Evolutionary conservation across 148 eudicot genomes (phyloP).

Genomic region (Persicaria maculosa): DNA sequence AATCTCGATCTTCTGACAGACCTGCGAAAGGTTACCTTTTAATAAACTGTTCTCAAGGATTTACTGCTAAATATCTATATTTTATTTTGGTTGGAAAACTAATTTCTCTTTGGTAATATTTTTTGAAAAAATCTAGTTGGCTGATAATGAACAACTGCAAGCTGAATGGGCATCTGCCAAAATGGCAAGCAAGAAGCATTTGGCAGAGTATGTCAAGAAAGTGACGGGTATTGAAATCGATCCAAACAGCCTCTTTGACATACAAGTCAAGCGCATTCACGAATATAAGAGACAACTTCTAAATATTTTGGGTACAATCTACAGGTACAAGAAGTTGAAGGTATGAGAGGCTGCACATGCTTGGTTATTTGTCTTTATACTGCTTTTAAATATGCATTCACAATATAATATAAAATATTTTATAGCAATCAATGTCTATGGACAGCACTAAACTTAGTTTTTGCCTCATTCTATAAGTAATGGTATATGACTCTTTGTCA

Average conservation of each 20-base stretch:
- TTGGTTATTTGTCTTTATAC: neutral
- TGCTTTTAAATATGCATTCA: neutral
- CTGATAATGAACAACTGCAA: conserved; percentile 71
- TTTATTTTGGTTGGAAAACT: neutral
- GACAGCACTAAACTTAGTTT: neutral
- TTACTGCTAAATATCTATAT: neutral
- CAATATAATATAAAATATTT: no score
- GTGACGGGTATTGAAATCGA: conserved; percentile 79
- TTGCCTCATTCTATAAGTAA: conserved; percentile 32
- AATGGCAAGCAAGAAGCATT: conserved; percentile 81
- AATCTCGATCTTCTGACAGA: conserved; percentile 84
- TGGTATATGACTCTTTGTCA: neutral
- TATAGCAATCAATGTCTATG: no score
- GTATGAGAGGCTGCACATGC: conserved; percentile 26
- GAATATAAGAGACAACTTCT: conserved; percentile 93
- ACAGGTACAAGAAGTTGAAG: conserved; percentile 87
- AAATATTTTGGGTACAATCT: conserved; percentile 73
- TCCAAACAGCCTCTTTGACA: conserved; percentile 82
- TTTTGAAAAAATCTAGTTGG: conserved; percentile 27
- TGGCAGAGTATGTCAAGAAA: conserved; percentile 61
- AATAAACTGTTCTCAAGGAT: neutral
- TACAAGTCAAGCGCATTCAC: conserved; percentile 93
- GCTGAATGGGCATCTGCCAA: conserved; percentile 90
- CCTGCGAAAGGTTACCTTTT: conserved; percentile 63
- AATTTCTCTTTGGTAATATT: no score